Percentiles rank a stretch among this genome's conserved stretches.
phyloP scores from a whole-genome alignment of 2,329 filamentous ascomycete species.

The Ophiostoma pallidulum region DNA sequence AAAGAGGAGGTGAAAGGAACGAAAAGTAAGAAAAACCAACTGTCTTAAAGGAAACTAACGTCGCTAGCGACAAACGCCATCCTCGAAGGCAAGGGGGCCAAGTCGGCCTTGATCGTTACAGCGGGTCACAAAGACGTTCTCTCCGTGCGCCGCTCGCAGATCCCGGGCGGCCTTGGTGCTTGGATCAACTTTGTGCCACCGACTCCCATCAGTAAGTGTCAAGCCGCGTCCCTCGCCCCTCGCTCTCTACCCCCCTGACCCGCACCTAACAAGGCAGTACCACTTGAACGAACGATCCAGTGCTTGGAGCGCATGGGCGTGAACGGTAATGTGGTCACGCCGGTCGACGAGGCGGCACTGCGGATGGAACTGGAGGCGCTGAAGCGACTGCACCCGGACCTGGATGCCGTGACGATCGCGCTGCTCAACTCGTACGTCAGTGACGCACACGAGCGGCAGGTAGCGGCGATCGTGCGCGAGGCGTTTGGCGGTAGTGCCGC shows the following conservation, averaged over 20 bases:
- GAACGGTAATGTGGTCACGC: slow-evolving; percentile 29
- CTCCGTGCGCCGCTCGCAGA: slow-evolving; percentile 36
- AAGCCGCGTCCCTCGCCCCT: too few relatives aligned
- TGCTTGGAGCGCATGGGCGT: slow-evolving; percentile 35
- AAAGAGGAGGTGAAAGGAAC: slow-evolving; percentile 13
- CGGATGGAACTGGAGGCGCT: slow-evolving; percentile 28
- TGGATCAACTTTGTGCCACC: slow-evolving; percentile 40
- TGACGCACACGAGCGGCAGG: slow-evolving; percentile 30
- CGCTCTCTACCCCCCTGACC: too few relatives aligned
- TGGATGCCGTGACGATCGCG: slow-evolving; percentile 33
- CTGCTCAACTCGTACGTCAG: slow-evolving; percentile 39
- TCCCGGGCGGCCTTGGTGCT: slow-evolving; percentile 39
- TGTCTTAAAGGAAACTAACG: too few relatives aligned
- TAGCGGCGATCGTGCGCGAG: slow-evolving; percentile 29
- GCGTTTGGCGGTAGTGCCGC: slow-evolving; percentile 28
- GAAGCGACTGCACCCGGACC: slow-evolving; percentile 30
- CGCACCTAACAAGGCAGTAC: slow-evolving; percentile 20
- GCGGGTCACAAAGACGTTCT: slow-evolving; percentile 40
- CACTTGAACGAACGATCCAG: slow-evolving; percentile 37
- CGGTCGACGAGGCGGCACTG: slow-evolving; percentile 31
- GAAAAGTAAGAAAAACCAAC: too few relatives aligned
- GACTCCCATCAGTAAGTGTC: slow-evolving; percentile 28
- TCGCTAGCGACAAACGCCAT: slow-evolving; percentile 34
- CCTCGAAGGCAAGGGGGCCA: slow-evolving; percentile 39
- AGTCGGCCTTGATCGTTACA: slow-evolving; percentile 36